Conservation (phyloP, 2,329 filamentous ascomycete genomes). For the Aspergillus alliaceus region DNA sequence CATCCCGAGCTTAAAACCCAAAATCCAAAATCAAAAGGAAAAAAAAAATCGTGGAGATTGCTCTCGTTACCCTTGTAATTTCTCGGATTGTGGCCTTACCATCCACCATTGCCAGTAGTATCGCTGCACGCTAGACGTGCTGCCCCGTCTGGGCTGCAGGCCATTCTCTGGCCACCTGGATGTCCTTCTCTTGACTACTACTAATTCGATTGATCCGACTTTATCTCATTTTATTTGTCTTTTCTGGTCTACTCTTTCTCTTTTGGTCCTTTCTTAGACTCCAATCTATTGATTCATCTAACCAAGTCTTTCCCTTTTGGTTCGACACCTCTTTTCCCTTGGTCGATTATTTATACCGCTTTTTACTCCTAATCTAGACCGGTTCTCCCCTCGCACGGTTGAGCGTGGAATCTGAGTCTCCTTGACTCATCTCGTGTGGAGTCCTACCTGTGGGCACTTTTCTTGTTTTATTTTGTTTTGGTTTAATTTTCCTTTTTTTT, state of each 20-base stretch:
- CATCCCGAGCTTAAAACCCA: not conserved
- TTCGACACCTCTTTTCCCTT: not conserved
- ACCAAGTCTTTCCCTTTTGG: conserved; percentile 1
- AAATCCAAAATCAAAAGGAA: no score
- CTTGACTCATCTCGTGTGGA: not conserved
- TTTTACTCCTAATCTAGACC: not conserved
- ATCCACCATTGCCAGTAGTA: conserved; percentile 11
- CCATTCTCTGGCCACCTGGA: conserved; percentile 20
- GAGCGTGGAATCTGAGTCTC: conserved; percentile 8
- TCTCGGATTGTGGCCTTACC: conserved; percentile 1
- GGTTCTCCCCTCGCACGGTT: conserved; percentile 10
- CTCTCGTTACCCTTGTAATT: not conserved
- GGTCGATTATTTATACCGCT: conserved; percentile 1
- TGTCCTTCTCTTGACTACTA: conserved; percentile 4
- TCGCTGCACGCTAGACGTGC: conserved; percentile 25
- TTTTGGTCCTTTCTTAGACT: conserved; percentile 5
- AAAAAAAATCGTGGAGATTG: not conserved
- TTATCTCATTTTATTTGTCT: conserved; percentile 8
- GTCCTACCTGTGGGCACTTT: not conserved
- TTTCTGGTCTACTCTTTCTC: conserved; percentile 3
- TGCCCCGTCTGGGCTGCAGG: conserved; percentile 20
- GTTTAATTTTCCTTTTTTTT: no score
- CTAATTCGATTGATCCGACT: conserved; percentile 3
- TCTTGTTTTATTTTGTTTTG: no score
- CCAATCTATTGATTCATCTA: conserved; percentile 1